Conservation (phyloP, 2,329 filamentous ascomycete species). For the Pezicula carpinea region DNA sequence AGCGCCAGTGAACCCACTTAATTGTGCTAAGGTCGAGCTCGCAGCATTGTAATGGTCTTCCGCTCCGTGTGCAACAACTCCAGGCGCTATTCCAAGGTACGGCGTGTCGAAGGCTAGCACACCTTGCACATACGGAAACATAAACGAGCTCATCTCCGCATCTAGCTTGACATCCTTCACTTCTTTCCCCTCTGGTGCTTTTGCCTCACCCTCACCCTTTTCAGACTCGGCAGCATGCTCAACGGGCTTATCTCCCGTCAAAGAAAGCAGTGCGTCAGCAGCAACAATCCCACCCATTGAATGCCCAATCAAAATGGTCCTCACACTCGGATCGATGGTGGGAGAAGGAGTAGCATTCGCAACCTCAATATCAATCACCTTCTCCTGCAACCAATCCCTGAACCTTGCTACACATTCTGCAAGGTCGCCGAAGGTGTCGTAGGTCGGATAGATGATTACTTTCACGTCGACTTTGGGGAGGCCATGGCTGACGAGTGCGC, state of each 20-base stretch:
- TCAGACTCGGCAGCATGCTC: conserved; percentile 9
- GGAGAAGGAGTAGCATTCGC: conserved; percentile 73
- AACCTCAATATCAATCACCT: conserved; percentile 92
- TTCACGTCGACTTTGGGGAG: conserved; percentile 66
- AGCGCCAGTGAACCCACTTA: conserved; percentile 61
- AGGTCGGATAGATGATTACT: conserved; percentile 71
- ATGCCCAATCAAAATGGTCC: conserved; percentile 78
- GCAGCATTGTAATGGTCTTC: conserved; percentile 81
- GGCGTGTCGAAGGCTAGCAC: conserved; percentile 93
- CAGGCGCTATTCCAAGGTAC: conserved; percentile 75
- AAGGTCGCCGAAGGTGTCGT: conserved; percentile 76
- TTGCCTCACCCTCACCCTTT: neutral
- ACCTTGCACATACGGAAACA: conserved; percentile 92
- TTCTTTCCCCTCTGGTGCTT: neutral
- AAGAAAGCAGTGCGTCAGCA: conserved; percentile 76
- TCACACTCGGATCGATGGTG: conserved; percentile 80
- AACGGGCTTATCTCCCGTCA: conserved; percentile 36
- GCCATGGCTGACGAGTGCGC: conserved; percentile 55
- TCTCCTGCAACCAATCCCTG: conserved; percentile 81
- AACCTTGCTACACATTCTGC: conserved; percentile 67
- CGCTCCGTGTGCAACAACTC: conserved; percentile 79
- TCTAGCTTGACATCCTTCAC: too few species aligned
- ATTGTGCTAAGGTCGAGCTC: conserved; percentile 61
- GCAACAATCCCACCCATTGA: conserved; percentile 94
- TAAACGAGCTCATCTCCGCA: conserved; percentile 58